phyloP scores from a whole-genome alignment of 352 stramenopile genomes.

The Phytophthora idaei region DNA sequence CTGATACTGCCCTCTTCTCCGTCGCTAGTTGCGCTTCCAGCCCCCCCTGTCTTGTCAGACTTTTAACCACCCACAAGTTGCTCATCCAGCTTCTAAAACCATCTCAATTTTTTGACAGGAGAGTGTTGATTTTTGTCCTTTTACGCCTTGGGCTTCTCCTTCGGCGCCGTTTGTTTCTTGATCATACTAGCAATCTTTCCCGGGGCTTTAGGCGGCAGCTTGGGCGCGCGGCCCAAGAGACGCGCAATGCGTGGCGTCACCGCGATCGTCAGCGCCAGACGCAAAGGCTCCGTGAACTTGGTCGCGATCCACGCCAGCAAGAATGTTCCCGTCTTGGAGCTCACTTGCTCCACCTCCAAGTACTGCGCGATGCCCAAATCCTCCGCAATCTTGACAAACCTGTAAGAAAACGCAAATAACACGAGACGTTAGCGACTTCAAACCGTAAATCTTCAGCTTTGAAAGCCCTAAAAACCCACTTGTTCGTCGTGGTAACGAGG shows the following conservation, averaged over 20 bases:
- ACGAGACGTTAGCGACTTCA: conserved; percentile 1
- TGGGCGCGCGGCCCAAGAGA: conserved; percentile 70
- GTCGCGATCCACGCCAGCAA: conserved; percentile 86
- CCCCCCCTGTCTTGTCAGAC: no score
- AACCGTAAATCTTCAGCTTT: conserved; percentile 5
- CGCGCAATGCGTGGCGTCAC: conserved; percentile 80
- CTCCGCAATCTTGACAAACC: conserved; percentile 72
- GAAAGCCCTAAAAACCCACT: conserved; percentile 42
- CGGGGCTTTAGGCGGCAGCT: conserved; percentile 45
- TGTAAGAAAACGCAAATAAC: conserved; percentile 19
- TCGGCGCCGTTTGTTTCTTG: conserved; percentile 23
- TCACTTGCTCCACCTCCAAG: conserved; percentile 80
- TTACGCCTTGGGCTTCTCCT: conserved; percentile 33
- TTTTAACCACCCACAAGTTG: no score
- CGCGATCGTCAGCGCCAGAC: conserved; percentile 77
- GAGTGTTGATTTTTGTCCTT: conserved; percentile 16
- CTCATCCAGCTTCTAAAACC: no score
- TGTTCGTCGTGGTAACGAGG: conserved; percentile 83
- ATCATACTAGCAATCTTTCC: conserved; percentile 26
- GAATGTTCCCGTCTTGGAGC: conserved; percentile 81
- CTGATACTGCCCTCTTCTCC: not conserved
- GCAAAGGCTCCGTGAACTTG: conserved; percentile 88
- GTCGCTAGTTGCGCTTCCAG: no score
- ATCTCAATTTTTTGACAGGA: no score
- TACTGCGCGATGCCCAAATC: conserved; percentile 79